Evolutionary conservation across 2,329 filamentous ascomycete species (phyloP).

Genomic region (Fusarium nurragi): DNA sequence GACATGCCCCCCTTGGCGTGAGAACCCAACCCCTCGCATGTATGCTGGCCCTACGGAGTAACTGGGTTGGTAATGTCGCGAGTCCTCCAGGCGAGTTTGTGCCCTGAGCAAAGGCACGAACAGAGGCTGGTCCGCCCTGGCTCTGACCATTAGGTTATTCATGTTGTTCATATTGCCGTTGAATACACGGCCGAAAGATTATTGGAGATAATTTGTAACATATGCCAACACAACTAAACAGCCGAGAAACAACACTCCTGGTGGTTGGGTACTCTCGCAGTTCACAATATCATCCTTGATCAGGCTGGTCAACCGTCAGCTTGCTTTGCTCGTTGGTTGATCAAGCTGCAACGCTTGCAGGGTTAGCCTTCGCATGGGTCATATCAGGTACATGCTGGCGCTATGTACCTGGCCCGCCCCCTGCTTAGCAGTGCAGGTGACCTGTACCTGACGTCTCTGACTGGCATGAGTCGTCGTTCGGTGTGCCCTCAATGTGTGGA

Average conservation of each 20-base stretch:
- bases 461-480: slow-evolving; percentile 26
- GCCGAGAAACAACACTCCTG: background rate
- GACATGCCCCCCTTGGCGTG: slow-evolving; percentile 33
- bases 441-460: slow-evolving; percentile 51
- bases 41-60: slow-evolving; percentile 34
- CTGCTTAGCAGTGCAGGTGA: slow-evolving; percentile 50
- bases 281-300: slow-evolving; percentile 2
- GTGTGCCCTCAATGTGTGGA: slow-evolving; percentile 15
- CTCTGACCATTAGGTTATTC: slow-evolving; percentile 6
- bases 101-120: slow-evolving; percentile 9
- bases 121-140: slow-evolving; percentile 13
- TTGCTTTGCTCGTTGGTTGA: slow-evolving; percentile 30
- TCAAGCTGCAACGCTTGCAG: slow-evolving; percentile 39
- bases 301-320: slow-evolving; percentile 24
- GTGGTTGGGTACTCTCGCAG: background rate
- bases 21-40: slow-evolving; percentile 43
- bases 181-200: background rate
- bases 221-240: background rate
- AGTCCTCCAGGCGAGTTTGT: slow-evolving; percentile 36
- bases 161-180: background rate
- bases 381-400: slow-evolving; percentile 43
- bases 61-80: slow-evolving; percentile 35
- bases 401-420: slow-evolving; percentile 49
- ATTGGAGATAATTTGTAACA: background rate
- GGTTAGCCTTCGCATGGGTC: slow-evolving; percentile 40